Conservation (phyloP, 129 eudicot species). For the Saposhnikovia divaricata region DNA sequence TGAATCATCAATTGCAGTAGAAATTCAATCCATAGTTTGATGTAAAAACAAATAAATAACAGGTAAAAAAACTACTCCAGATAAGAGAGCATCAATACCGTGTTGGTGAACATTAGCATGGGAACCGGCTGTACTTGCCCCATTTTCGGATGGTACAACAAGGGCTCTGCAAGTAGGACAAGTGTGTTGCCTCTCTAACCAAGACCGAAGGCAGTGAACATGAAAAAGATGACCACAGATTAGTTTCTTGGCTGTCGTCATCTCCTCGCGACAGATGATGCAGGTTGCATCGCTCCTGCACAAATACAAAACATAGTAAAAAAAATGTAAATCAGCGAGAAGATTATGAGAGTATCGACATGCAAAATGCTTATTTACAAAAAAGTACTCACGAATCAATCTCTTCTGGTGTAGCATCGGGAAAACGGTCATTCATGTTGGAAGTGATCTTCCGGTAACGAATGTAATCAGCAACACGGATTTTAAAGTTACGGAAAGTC, state of each 20-base stretch:
- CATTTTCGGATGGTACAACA: conserved; percentile 85
- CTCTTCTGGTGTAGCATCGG: conserved; percentile 97
- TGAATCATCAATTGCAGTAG: not conserved
- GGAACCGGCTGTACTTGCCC: conserved; percentile 42
- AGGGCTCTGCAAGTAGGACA: conserved; percentile 98
- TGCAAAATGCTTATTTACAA: not conserved
- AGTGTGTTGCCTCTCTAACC: conserved; percentile 96
- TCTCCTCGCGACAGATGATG: conserved; percentile 98
- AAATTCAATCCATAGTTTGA: not conserved
- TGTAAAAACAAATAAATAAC: not conserved
- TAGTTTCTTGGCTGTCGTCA: conserved; percentile 88
- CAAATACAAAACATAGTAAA: not conserved
- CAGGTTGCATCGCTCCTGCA: conserved; percentile 96
- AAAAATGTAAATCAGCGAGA: not conserved
- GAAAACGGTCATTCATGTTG: conserved; percentile 99
- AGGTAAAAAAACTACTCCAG: not conserved
- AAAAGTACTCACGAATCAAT: conserved; percentile 49
- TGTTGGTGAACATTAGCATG: conserved; percentile 55
- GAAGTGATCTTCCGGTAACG: conserved; percentile 97
- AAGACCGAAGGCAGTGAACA: conserved; percentile 96
- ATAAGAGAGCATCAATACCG: conserved; percentile 34
- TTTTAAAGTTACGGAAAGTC: conserved; percentile 91
- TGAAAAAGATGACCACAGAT: conserved; percentile 95
- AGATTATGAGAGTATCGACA: not conserved
- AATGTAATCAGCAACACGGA: conserved; percentile 88